Percentiles rank a stretch among this genome's conserved stretches.
Evolutionary conservation across 2,329 filamentous ascomycete genomes (phyloP).

Genomic region (Lecanicillium sp.): DNA sequence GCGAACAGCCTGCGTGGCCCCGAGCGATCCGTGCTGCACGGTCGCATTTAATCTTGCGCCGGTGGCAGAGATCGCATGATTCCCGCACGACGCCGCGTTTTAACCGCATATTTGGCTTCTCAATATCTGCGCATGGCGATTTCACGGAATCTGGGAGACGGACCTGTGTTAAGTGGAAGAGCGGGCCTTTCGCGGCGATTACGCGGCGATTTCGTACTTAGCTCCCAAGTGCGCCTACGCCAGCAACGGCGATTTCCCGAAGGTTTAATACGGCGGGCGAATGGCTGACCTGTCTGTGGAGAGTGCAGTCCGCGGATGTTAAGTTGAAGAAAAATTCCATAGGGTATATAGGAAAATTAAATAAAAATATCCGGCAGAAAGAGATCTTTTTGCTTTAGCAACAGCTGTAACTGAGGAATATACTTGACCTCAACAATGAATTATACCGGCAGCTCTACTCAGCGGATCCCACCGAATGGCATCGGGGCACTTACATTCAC

Average conservation of each 20-base stretch:
- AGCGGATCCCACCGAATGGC: constrained; percentile 9
- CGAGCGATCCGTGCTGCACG: constrained; percentile 10
- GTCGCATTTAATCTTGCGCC: constrained; percentile 19
- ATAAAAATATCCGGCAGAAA: too few relatives aligned
- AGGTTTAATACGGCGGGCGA: too few relatives aligned
- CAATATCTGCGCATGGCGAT: too few relatives aligned
- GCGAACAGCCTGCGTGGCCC: constrained; percentile 14
- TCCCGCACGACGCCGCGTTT: constrained; percentile 8
- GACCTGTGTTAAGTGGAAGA: too few relatives aligned
- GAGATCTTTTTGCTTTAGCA: too few relatives aligned
- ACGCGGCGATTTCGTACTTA: background rate
- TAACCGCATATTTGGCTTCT: constrained; percentile 7
- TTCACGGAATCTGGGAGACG: too few relatives aligned
- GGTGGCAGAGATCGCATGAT: constrained; percentile 10
- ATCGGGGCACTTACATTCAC: constrained; percentile 10
- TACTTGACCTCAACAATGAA: background rate
- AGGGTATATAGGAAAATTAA: too few relatives aligned
- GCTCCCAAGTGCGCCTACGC: too few relatives aligned
- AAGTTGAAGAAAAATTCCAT: too few relatives aligned
- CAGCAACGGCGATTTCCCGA: constrained; percentile 2
- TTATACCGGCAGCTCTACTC: background rate
- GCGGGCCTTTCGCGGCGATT: constrained; percentile 3
- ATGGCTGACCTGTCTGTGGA: too few relatives aligned
- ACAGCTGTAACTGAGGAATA: too few relatives aligned
- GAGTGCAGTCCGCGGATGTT: too few relatives aligned